phyloP scores from a whole-genome alignment of 140 eudicot species.

The Ambrosia hybrid region DNA sequence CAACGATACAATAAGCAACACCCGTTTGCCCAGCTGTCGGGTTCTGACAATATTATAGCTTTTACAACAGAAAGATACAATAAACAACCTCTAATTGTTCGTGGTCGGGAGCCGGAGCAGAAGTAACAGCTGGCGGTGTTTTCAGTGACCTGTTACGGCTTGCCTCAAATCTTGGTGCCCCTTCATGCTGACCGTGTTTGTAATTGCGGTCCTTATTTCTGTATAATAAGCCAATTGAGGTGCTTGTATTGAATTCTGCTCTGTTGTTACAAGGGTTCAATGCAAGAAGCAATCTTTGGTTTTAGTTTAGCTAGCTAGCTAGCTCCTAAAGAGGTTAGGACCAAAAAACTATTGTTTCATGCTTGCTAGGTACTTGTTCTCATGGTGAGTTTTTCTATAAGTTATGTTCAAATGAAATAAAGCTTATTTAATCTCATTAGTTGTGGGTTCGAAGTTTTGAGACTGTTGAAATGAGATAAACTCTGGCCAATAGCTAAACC shows the following conservation, averaged over 20 bases:
- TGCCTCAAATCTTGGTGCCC: slow-evolving; percentile 96
- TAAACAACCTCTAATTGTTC: slow-evolving; percentile 83
- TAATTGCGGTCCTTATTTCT: slow-evolving; percentile 17
- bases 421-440: background rate
- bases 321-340: slow-evolving; percentile 11
- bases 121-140: slow-evolving; percentile 98
- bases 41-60: slow-evolving; percentile 92
- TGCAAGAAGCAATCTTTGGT: background rate
- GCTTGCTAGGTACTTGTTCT: slow-evolving; percentile 14
- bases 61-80: slow-evolving; percentile 89
- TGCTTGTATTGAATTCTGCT: slow-evolving; percentile 16
- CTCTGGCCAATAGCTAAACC: too few relatives aligned
- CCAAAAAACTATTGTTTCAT: slow-evolving; percentile 15
- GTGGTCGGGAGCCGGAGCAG: slow-evolving; percentile 99
- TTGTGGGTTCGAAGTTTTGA: too few relatives aligned
- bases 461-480: too few relatives aligned
- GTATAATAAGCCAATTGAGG: slow-evolving; percentile 22
- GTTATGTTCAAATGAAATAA: slow-evolving; percentile 2
- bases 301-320: slow-evolving; percentile 26
- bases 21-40: slow-evolving; percentile 95
- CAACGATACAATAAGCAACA: slow-evolving; percentile 80
- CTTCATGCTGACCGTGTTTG: slow-evolving; percentile 48
- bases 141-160: slow-evolving; percentile 92
- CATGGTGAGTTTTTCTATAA: background rate
- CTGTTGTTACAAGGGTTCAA: background rate